Conservation (phyloP, 73 alveolate genomes). For the Paraurostyla sp. region DNA sequence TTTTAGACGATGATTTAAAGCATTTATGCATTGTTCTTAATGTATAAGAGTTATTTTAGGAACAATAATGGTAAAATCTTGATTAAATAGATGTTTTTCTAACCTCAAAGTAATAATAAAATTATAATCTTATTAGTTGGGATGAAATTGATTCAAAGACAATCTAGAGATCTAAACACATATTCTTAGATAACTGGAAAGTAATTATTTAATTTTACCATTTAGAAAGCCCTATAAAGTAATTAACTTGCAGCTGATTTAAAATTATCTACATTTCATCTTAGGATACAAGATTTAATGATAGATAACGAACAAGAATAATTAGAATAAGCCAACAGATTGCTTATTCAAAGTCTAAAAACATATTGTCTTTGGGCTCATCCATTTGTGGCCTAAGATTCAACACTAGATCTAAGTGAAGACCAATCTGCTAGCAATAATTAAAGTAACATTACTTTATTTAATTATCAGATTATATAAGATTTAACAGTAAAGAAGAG, state of each 20-base stretch:
- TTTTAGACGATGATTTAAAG: not conserved
- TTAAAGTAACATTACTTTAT: not conserved
- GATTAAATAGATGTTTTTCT: constrained; percentile 2
- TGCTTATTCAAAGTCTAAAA: not conserved
- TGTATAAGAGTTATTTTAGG: constrained; percentile 8
- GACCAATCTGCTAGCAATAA: not conserved
- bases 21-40: constrained; percentile 37
- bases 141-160: constrained; percentile 45
- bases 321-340: not conserved
- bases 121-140: not conserved
- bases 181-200: constrained; percentile 32
- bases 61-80: constrained; percentile 16
- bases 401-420: not conserved
- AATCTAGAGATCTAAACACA: constrained; percentile 8
- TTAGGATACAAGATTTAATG: not conserved
- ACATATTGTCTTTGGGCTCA: constrained; percentile 22
- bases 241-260: not conserved
- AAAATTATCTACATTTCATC: not conserved
- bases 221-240: constrained; percentile 31
- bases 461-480: not conserved
- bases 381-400: not conserved
- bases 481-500: not conserved
- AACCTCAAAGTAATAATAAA: constrained; percentile 14
- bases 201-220: not conserved
- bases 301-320: not conserved